phyloP scores from a whole-genome alignment of 2,329 filamentous ascomycete species.

The Alternaria triticimaculans region DNA sequence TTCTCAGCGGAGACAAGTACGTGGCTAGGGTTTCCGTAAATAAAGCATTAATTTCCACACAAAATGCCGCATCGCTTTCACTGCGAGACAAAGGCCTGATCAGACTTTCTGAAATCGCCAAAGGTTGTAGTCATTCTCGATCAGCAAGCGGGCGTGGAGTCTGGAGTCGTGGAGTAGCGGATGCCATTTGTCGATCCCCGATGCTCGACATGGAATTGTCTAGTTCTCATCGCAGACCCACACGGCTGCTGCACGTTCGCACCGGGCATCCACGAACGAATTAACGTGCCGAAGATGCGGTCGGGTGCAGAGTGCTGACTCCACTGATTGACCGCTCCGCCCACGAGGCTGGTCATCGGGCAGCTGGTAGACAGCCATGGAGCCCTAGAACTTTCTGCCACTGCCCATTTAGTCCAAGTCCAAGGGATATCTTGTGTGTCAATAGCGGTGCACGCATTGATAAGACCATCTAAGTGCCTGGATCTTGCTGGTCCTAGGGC shows the following conservation, averaged over 20 bases:
- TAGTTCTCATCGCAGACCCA: constrained; percentile 16
- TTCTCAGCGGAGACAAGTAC: neutral
- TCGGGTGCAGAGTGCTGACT: constrained; percentile 20
- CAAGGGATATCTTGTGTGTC: neutral
- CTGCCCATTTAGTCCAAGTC: constrained; percentile 5
- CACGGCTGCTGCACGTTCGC: constrained; percentile 15
- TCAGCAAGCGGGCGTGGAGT: neutral
- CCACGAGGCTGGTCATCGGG: constrained; percentile 11
- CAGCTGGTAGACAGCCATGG: constrained; percentile 11
- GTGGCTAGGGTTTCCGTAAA: neutral
- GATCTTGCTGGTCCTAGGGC: neutral
- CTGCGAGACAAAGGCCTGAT: neutral
- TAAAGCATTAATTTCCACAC: neutral
- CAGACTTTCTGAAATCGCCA: neutral
- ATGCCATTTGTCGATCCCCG: constrained; percentile 17
- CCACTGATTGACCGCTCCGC: constrained; percentile 15
- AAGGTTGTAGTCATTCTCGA: neutral
- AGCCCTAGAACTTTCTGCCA: constrained; percentile 5
- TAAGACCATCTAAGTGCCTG: constrained; percentile 18
- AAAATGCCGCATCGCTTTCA: neutral
- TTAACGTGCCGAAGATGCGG: constrained; percentile 13
- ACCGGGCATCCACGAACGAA: constrained; percentile 15
- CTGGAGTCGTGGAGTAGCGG: constrained; percentile 13
- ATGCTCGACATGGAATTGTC: constrained; percentile 8
- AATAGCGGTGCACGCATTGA: constrained; percentile 19